Conservation (phyloP, 345 rosid genomes). For the Gossypium australe region DNA sequence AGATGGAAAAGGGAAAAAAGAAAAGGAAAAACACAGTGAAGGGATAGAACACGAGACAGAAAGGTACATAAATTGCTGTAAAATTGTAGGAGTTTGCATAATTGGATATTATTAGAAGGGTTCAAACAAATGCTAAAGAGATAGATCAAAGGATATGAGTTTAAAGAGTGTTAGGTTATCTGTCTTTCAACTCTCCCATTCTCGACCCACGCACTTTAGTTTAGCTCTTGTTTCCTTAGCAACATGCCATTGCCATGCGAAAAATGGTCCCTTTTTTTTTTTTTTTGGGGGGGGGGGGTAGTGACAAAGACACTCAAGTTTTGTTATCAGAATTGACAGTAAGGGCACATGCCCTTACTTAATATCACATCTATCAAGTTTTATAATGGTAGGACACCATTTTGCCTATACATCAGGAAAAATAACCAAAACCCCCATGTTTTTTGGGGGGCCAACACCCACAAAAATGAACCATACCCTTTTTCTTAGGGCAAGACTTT, state of each 20-base stretch:
- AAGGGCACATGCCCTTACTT: conserved; percentile 8
- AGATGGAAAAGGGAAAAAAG: background rate
- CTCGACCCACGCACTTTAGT: background rate
- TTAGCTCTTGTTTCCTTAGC: background rate
- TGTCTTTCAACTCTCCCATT: conserved; percentile 2
- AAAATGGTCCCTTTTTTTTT: background rate
- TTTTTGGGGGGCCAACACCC: background rate
- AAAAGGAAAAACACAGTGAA: background rate
- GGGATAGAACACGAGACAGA: conserved; percentile 6
- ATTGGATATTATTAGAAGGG: conserved; percentile 6
- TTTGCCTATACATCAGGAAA: background rate
- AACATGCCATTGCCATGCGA: conserved; percentile 7
- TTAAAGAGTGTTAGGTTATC: background rate
- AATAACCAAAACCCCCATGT: background rate
- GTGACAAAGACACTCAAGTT: background rate
- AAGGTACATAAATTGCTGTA: background rate
- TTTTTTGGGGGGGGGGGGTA: background rate
- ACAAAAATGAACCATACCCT: background rate
- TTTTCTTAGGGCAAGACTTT: background rate
- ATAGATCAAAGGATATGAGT: background rate
- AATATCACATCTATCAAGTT: background rate
- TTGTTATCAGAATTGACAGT: conserved; percentile 1
- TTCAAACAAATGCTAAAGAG: background rate
- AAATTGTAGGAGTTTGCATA: background rate
- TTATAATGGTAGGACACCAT: conserved; percentile 9